phyloP scores from a whole-genome alignment of 2,329 filamentous ascomycete species.

The Grosmannia penicillata region DNA sequence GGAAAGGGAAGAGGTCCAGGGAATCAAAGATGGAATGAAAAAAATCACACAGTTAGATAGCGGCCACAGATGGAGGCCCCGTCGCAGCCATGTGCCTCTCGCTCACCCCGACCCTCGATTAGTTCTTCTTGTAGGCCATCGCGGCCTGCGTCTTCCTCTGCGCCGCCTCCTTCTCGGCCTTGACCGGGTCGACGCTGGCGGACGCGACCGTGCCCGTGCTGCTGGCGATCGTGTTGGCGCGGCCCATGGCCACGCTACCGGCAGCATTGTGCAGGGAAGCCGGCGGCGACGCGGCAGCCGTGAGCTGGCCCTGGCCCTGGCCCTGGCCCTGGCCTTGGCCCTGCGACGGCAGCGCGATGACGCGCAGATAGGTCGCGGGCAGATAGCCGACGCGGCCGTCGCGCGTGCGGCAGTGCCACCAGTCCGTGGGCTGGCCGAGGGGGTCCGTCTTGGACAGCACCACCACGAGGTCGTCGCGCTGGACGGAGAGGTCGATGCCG shows the following conservation, averaged over 20 bases:
- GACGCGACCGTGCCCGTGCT: conserved; percentile 14
- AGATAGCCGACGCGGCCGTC: conserved; percentile 87
- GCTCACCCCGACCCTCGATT: background rate
- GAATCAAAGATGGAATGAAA: background rate
- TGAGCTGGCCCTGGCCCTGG: conserved; percentile 1
- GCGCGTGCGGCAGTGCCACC: conserved; percentile 89
- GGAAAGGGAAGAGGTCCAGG: background rate
- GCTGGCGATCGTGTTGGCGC: conserved; percentile 15
- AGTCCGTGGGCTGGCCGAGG: conserved; percentile 80
- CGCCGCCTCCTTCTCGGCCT: conserved; percentile 10
- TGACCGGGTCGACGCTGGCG: conserved; percentile 4
- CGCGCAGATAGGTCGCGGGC: conserved; percentile 78
- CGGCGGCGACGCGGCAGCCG: conserved; percentile 10
- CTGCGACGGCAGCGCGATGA: conserved; percentile 37
- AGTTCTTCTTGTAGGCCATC: too few species aligned
- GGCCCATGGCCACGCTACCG: conserved; percentile 26
- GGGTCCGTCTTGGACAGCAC: conserved; percentile 88
- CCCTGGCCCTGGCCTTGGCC: conserved; percentile 2
- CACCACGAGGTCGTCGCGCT: conserved; percentile 90
- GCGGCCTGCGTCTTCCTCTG: conserved; percentile 4
- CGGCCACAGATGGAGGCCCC: too few species aligned
- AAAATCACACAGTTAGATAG: too few species aligned
- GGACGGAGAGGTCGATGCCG: conserved; percentile 78
- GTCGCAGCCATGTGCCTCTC: background rate
- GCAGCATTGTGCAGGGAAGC: conserved; percentile 23